Conservation (phyloP, 177 flowering plant genomes). For the Vitis hybrid region DNA sequence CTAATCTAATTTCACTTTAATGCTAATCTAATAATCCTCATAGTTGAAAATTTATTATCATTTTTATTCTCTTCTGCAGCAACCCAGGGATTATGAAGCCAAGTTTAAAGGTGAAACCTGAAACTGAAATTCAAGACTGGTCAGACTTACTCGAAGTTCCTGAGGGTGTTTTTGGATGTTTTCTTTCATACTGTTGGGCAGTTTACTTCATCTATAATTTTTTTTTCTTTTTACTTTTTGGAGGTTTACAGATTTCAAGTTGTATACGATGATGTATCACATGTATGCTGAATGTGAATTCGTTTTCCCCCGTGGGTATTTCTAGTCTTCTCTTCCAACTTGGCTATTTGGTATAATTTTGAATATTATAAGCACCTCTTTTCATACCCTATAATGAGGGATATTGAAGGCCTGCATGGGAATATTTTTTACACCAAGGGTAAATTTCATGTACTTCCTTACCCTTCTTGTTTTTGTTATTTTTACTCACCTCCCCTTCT, state of each 20-base stretch:
- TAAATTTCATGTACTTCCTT: too few relatives aligned
- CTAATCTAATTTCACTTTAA: too few relatives aligned
- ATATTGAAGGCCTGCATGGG: too few relatives aligned
- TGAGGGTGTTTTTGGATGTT: not conserved
- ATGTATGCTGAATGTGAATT: not conserved
- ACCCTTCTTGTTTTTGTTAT: too few relatives aligned
- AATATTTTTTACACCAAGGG: too few relatives aligned
- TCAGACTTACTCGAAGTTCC: too few relatives aligned
- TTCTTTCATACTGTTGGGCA: conserved; percentile 11
- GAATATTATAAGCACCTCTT: too few relatives aligned
- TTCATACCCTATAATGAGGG: too few relatives aligned
- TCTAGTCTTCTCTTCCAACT: not conserved
- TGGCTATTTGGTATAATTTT: too few relatives aligned
- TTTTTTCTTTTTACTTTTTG: not conserved
- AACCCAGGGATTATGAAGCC: conserved; percentile 69
- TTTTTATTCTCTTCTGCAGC: conserved; percentile 44
- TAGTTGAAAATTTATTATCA: too few relatives aligned
- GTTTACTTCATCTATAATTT: not conserved
- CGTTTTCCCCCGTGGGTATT: not conserved
- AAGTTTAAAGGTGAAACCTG: conserved; percentile 46
- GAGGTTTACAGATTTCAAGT: not conserved
- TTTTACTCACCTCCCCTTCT: too few relatives aligned
- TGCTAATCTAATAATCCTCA: too few relatives aligned
- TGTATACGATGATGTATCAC: not conserved
- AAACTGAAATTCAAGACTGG: not conserved